Evolutionary conservation across 2,329 filamentous ascomycete genomes (phyloP), one percentile per base, ranked within the genome.

Genomic region (Colletotrichum sansevieriae): DNA sequence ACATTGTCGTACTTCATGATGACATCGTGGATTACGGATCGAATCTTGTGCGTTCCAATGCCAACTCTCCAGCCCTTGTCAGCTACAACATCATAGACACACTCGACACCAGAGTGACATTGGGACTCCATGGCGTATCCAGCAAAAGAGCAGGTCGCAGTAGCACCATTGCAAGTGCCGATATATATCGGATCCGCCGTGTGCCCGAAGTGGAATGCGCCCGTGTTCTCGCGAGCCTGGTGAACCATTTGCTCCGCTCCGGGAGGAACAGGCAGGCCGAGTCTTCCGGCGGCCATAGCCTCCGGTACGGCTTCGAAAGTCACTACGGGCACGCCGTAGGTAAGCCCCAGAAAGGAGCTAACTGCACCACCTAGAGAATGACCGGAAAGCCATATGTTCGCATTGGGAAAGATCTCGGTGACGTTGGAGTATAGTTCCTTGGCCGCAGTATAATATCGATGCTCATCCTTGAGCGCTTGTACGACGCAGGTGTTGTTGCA

Each of bases 111-210:
- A 0, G 93, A 92, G 75, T 98, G 96, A 74, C 96, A 99, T n/a
- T 91, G 86, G 12, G 94, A 92, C 79, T 99, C 94, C 84, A 99
- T 87, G 1, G 96, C 95, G 77, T 98, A 99, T 0, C 96, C 96
- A 2, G 90, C 95, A 75, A 97, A 90, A 0, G 95, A 96, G 79
- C 96, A 98, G 11, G 91, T 90, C 3, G 95, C 95, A 2, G 93
- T 94, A 3, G 93, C 93, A 37, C 92, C 93, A 75, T 97, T 98
- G 81, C 96, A 98, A 0, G 91, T 93, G 37, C 96, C 96, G 82
- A 98, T 95, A 75, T 91, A 99, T 39, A 99, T 90, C 0, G 96
- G 96, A 78, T 99, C 96, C 0, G 96, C 96, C 0, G 94, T 98
- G 75, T 98, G 95, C 4, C 96, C 96, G 77, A 98, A 95, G 78